Percentiles rank a stretch among this genome's conserved stretches.
Conservation (phyloP, 257 asterid species). For the Marsdenia floribunda region DNA sequence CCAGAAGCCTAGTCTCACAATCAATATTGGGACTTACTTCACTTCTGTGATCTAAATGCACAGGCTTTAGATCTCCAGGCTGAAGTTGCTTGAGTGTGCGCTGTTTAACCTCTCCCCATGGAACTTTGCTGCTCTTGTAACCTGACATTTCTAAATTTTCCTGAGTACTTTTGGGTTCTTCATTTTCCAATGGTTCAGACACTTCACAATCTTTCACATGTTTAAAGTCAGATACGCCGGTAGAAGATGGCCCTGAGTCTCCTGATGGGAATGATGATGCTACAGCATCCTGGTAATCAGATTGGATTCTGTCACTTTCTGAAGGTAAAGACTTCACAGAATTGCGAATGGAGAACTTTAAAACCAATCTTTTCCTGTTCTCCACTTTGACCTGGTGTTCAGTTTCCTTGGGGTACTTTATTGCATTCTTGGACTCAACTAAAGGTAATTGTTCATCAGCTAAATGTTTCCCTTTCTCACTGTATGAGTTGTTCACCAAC, state of each 20-base stretch:
- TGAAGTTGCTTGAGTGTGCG: slow-evolving; percentile 35
- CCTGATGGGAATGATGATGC: slow-evolving; percentile 42
- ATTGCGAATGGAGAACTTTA: slow-evolving; percentile 56
- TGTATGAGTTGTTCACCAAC: slow-evolving; percentile 25
- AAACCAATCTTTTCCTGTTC: slow-evolving; percentile 60
- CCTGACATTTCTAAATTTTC: slow-evolving; percentile 24
- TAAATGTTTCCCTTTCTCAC: slow-evolving; percentile 29
- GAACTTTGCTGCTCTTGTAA: slow-evolving; percentile 20
- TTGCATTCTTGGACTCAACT: slow-evolving; percentile 35
- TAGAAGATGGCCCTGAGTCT: slow-evolving; percentile 41
- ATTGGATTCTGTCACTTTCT: slow-evolving; percentile 30
- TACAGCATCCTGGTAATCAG: slow-evolving; percentile 35
- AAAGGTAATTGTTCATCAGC: slow-evolving; percentile 27
- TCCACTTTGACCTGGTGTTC: slow-evolving; percentile 36
- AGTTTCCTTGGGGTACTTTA: slow-evolving; percentile 28
- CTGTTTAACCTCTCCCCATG: slow-evolving; percentile 39
- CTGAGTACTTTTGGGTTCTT: slow-evolving; percentile 25
- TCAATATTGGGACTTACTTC: slow-evolving; percentile 9
- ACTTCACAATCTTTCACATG: slow-evolving; percentile 20
- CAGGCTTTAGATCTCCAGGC: slow-evolving; percentile 28
- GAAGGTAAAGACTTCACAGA: slow-evolving; percentile 31
- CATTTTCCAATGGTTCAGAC: slow-evolving; percentile 28
- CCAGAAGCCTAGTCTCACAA: slow-evolving; percentile 6
- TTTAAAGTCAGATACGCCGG: slow-evolving; percentile 30
- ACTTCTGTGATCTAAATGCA: slow-evolving; percentile 10